phyloP scores from a whole-genome alignment of 805 yeast species.

The Tetrapisispora pingtungensis region DNA sequence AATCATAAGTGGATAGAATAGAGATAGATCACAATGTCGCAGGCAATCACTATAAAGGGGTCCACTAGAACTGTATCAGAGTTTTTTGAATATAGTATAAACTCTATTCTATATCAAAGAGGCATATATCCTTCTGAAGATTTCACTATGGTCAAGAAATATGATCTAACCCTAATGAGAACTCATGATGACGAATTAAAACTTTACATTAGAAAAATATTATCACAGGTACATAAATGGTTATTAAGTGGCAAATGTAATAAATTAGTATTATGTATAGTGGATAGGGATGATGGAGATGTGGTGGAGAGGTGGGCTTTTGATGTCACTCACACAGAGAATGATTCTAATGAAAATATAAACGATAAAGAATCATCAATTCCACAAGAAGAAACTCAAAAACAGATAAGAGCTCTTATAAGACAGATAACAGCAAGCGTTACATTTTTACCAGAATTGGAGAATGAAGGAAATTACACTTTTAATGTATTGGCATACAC shows the following conservation, averaged over 20 bases:
- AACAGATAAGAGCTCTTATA: conserved; percentile 74
- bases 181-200: conserved; percentile 70
- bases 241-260: conserved; percentile 57
- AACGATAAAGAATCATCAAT: conserved; percentile 7
- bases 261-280: conserved; percentile 60
- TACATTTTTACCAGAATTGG: conserved; percentile 70
- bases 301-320: conserved; percentile 84
- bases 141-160: conserved; percentile 65
- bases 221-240: conserved; percentile 68
- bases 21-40: too few relatives aligned
- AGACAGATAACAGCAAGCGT: conserved; percentile 85
- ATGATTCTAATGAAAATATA: conserved; percentile 3
- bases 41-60: conserved; percentile 48
- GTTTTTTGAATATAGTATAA: conserved; percentile 72
- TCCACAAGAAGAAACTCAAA: conserved; percentile 40
- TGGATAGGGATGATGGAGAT: conserved; percentile 56
- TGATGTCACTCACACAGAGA: conserved; percentile 36
- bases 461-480: conserved; percentile 48
- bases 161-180: conserved; percentile 64
- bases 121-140: conserved; percentile 86
- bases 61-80: conserved; percentile 73
- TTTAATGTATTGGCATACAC: conserved; percentile 82
- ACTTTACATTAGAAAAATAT: conserved; percentile 53
- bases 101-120: conserved; percentile 75
- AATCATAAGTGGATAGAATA: too few relatives aligned